These are phyloP conservation scores for Fusarium virguliforme DNA, from an alignment of 2,329 filamentous ascomycete species.

Conservation along the genomic window DNA sequence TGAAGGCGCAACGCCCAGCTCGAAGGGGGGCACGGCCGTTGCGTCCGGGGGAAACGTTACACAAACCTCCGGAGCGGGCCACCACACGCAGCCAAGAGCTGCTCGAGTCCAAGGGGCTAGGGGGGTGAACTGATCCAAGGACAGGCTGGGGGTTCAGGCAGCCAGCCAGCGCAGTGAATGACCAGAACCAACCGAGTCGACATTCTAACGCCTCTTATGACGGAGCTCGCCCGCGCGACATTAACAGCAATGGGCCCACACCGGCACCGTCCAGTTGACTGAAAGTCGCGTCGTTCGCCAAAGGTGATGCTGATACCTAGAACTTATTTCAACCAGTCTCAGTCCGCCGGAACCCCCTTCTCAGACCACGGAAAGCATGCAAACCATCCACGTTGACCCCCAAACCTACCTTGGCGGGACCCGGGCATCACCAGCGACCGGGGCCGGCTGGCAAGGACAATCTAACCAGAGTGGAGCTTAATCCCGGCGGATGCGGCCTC, in stretches of 20 bases:
- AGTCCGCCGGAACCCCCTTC: not conserved
- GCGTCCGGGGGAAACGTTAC: conserved; percentile 16
- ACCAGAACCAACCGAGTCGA: conserved; percentile 13
- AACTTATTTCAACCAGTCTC: not conserved
- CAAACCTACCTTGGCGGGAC: conserved; percentile 5
- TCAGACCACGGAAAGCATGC: not conserved
- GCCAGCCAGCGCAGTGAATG: not conserved
- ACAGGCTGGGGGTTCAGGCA: conserved; percentile 3
- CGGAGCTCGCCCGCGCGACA: conserved; percentile 4
- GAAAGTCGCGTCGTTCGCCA: not conserved
- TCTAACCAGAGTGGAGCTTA: conserved; percentile 15
- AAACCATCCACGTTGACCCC: not conserved
- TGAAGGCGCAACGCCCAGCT: conserved; percentile 5
- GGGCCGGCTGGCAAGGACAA: conserved; percentile 12
- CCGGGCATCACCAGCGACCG: not conserved
- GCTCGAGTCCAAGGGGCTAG: conserved; percentile 1
- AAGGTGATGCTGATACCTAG: not conserved
- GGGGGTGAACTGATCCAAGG: conserved; percentile 10
- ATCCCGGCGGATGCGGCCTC: conserved; percentile 20
- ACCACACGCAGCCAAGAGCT: conserved; percentile 15
- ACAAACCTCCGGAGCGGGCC: conserved; percentile 22
- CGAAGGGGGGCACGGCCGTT: conserved; percentile 12
- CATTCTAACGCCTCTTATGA: conserved; percentile 3
- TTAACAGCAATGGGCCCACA: conserved; percentile 12
- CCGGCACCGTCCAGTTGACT: conserved; percentile 12